Percentiles rank a stretch among this genome's conserved stretches.
phyloP scores from a whole-genome alignment of 208 protist species.

The Blastocrithidia nonstop region DNA sequence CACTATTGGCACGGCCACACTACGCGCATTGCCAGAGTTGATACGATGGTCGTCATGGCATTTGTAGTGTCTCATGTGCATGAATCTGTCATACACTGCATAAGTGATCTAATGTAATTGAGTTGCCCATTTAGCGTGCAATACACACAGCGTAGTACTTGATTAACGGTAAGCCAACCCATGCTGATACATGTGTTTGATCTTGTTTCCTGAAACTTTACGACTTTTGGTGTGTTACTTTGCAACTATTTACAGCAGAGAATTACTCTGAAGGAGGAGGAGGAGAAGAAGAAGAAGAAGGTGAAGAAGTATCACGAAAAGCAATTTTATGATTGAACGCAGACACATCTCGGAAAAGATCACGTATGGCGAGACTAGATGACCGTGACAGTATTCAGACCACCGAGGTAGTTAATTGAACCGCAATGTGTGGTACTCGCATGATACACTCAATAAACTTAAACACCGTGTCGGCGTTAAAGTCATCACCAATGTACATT shows the following conservation, averaged over 20 bases:
- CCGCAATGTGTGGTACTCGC: slow-evolving; percentile 13
- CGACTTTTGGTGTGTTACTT: background rate
- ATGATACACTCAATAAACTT: slow-evolving; percentile 48
- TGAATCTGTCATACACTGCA: background rate
- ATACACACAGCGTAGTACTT: slow-evolving; percentile 30
- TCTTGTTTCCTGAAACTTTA: too few relatives aligned
- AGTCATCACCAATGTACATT: slow-evolving; percentile 64
- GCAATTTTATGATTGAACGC: too few relatives aligned
- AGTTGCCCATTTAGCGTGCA: slow-evolving; percentile 23
- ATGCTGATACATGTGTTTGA: too few relatives aligned
- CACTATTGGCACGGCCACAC: slow-evolving; percentile 73
- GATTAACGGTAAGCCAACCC: background rate
- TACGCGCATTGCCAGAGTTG: slow-evolving; percentile 56
- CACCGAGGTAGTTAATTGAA: slow-evolving; percentile 22
- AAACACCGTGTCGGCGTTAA: slow-evolving; percentile 66
- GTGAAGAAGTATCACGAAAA: too few relatives aligned
- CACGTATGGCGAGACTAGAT: slow-evolving; percentile 12
- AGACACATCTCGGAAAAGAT: too few relatives aligned
- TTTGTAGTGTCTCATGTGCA: background rate
- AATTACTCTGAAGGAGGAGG: too few relatives aligned
- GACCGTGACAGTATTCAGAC: slow-evolving; percentile 17
- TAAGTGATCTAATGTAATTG: slow-evolving; percentile 13
- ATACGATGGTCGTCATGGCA: slow-evolving; percentile 3
- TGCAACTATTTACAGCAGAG: too few relatives aligned
- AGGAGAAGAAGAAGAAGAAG: too few relatives aligned